These are phyloP conservation scores for Trichosporon sp. DNA, from an alignment of 1,284 basidiomycete genomes.

Conservation along the genomic window DNA sequence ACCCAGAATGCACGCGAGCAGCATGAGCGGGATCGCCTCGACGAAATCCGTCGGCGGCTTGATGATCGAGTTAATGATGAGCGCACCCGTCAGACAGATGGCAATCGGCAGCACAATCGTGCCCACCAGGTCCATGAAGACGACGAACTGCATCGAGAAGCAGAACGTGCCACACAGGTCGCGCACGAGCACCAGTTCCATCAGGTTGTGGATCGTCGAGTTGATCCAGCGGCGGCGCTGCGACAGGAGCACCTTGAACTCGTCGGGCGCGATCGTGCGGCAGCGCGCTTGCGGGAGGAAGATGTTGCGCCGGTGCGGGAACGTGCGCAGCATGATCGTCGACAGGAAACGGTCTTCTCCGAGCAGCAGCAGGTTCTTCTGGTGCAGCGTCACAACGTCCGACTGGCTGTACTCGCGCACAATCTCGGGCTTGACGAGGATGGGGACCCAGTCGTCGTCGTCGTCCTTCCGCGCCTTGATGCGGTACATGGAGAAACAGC, in stretches of 20 bases:
- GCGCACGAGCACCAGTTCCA: constrained; percentile 95
- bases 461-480: constrained; percentile 83
- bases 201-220: constrained; percentile 97
- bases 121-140: constrained; percentile 96
- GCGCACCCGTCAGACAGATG: constrained; percentile 81
- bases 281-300: constrained; percentile 95
- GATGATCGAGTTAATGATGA: constrained; percentile 76
- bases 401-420: constrained; percentile 94
- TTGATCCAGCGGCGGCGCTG: constrained; percentile 99
- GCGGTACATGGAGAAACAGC: constrained; percentile 99
- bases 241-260: constrained; percentile 85
- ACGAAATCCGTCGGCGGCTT: constrained; percentile 77
- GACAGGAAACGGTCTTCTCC: constrained; percentile 99
- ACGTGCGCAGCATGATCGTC: constrained; percentile 87
- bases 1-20: constrained; percentile 85
- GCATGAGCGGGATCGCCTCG: constrained; percentile 87
- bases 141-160: constrained; percentile 96
- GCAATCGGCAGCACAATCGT: constrained; percentile 93
- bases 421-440: constrained; percentile 95
- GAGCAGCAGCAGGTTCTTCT: constrained; percentile 93
- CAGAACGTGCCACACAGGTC: constrained; percentile 94
- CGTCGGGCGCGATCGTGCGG: constrained; percentile 92
- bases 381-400: constrained; percentile 88
- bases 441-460: constrained; percentile 94
- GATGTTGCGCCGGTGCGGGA: constrained; percentile 99